A percentile compares a stretch with the other conserved stretches of the same genome.
Conservation (phyloP, 2,329 filamentous ascomycete species). For the Exophiala lecanii-corni region DNA sequence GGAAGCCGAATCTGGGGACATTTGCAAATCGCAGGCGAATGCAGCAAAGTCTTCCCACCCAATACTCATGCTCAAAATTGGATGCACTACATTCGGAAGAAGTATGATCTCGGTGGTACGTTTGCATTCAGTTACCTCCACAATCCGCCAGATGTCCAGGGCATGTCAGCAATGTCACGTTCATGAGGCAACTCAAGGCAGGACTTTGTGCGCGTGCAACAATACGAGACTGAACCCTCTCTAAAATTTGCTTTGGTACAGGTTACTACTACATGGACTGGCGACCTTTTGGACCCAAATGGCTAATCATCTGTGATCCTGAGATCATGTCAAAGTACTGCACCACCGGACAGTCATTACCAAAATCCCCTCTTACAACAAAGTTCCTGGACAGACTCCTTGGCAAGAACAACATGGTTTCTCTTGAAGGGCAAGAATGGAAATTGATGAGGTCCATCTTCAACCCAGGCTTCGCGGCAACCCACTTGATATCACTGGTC, state of each 20-base stretch:
- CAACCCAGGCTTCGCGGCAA: conserved; percentile 31
- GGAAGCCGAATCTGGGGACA: conserved; percentile 26
- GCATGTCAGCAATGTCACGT: too few species aligned
- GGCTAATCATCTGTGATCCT: conserved; percentile 24
- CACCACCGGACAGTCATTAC: conserved; percentile 22
- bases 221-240: too few species aligned
- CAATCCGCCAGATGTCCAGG: too few species aligned
- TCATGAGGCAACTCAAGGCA: too few species aligned
- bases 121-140: not conserved
- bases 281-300: conserved; percentile 27
- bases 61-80: conserved; percentile 23
- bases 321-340: conserved; percentile 22
- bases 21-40: conserved; percentile 20
- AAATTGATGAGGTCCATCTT: conserved; percentile 31
- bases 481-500: conserved; percentile 29
- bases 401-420: conserved; percentile 23
- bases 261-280: conserved; percentile 27
- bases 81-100: conserved; percentile 23
- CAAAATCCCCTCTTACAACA: conserved; percentile 19
- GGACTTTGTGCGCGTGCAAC: too few species aligned
- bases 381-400: conserved; percentile 21
- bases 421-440: conserved; percentile 28
- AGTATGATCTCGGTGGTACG: conserved; percentile 24
- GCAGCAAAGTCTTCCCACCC: conserved; percentile 23
- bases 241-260: too few species aligned